These are phyloP conservation scores for Linnemannia exigua DNA, from an alignment of 192 early-diverging fungal genomes.

Conservation along the genomic window DNA sequence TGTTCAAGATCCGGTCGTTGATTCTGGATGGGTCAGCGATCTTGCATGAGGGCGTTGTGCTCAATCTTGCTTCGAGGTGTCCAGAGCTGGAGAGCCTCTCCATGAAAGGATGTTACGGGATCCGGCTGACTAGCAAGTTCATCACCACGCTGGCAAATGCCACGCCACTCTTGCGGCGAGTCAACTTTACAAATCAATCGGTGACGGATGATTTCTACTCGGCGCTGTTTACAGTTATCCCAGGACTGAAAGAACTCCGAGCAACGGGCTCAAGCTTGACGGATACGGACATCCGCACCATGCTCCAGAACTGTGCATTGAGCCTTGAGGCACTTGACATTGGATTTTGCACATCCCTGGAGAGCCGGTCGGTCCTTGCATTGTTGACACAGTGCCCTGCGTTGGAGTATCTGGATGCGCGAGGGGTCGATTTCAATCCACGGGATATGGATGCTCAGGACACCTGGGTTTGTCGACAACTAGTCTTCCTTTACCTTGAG, in stretches of 20 bases:
- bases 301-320: conserved; percentile 13
- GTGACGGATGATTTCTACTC: conserved; percentile 25
- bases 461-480: conserved; percentile 17
- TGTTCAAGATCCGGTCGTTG: conserved; percentile 32
- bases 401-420: conserved; percentile 19
- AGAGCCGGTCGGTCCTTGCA: conserved; percentile 20
- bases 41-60: conserved; percentile 37
- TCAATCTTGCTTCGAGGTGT: conserved; percentile 35
- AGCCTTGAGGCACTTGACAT: conserved; percentile 23
- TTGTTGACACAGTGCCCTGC: conserved; percentile 20
- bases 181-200: conserved; percentile 35
- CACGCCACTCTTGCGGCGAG: conserved; percentile 5
- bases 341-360: conserved; percentile 23
- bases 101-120: conserved; percentile 45
- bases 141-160: conserved; percentile 3
- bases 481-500: conserved; percentile 25
- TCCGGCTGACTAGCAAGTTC: conserved; percentile 28
- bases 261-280: conserved; percentile 1
- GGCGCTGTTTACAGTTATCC: conserved; percentile 22
- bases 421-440: conserved; percentile 43
- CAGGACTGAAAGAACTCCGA: conserved; percentile 12
- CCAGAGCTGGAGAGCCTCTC: conserved; percentile 26
- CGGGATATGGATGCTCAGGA: conserved; percentile 38
- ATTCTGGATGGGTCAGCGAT: conserved; percentile 31
- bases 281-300: conserved; percentile 15